Evolutionary conservation across 2,329 filamentous ascomycete genomes (phyloP), one percentile per base, ranked within the genome.

Genomic region (Monosporascus cannonballus): DNA sequence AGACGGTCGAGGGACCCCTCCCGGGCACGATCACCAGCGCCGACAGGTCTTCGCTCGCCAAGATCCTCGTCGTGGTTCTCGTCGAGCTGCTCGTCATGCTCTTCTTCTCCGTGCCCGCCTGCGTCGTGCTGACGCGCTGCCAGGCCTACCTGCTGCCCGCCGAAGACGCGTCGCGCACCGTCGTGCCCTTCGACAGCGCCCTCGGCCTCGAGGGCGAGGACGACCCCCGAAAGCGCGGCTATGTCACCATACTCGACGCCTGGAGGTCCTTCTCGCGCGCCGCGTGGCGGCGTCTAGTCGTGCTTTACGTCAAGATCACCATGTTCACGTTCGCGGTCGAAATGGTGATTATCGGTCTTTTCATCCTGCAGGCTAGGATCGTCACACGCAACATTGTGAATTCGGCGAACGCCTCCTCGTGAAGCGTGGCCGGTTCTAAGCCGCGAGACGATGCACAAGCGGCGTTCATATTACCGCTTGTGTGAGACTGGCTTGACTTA

Each of bases 101-200:
- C 34, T 68, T 89, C 42, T 69, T 90, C 54, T 74, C 88, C 54
- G 76, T 96, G 51, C 91, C 92, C 18, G 83, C 88, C 37, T 77
- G 80, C 50, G 86, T 90, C 38, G 81, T 88, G 11, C 81, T 94
- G 53, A 76, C 87, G 57, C 89, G 92, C 58, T 83, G 95, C 36
- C 89, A 94, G 66, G 90, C 90, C 5, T 91, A 88, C 47, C 82
- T 95, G 61, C 81, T 96, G 5, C 80, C 89, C 0, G 84, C 87
- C 51, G 84, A 87, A 20, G 80, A 90, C 30, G 30, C 30, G 30
- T 34, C 30, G 59, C 85, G 93, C 70, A 83, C 88, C 27, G 87
- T 96, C 58, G 84, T 96, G 49, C 84, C 88, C 38, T 95, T 96
- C 62, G 91, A 96, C 74, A 86, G 89, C 56, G 85, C 84, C 41